Evolutionary conservation across 2,329 filamentous ascomycete genomes (phyloP), one percentile per base, ranked within the genome.

Genomic region (Pochonia chlamydosporia): DNA sequence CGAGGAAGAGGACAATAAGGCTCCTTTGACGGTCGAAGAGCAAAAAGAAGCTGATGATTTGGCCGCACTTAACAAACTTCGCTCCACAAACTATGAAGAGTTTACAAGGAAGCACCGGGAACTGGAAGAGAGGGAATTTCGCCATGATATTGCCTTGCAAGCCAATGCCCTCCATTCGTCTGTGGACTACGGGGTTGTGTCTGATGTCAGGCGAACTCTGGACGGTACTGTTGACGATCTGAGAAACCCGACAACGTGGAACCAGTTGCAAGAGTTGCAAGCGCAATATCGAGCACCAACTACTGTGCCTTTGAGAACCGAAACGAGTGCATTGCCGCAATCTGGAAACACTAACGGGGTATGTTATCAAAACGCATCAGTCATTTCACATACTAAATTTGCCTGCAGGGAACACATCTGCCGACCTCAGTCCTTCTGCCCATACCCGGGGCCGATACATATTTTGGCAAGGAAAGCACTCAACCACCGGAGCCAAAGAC

Each of bases 1-100:
- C 54, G 82, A 87, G 53, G 74, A 80, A 53, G 84, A 90, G 52
- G 84, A 86, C 48, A 67, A 82, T 43, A 73, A 74, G 11, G 59
- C 58, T 1, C 56, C 57, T 16, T 63, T 91, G 20, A 82, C 81
- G 0, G 68, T 71, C 0, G 80, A 85, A 44, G 85, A 90, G 52
- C 61, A 71, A 9, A 68, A 66, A 37, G 76, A 82, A 40, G 79
- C 80, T 1, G 70, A 76, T 16, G 52, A 55, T n/a, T 54, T 66
- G 53, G 55, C 65, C 18, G 56, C 59, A n/a, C 25, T 65, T 49
- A 63, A 67, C 33, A 51, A 53, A 3, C 56, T 69, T 24, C 61
- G 66, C 3, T n/a, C 52, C 35, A 59, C 54, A 3, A 55, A 71
- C 24, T 67, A 66, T 1, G 56, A 51, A 9, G 61, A 60, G 31